Evolutionary conservation across 2,329 filamentous ascomycete genomes (phyloP).

Genomic region (Leptodontidium sp.): DNA sequence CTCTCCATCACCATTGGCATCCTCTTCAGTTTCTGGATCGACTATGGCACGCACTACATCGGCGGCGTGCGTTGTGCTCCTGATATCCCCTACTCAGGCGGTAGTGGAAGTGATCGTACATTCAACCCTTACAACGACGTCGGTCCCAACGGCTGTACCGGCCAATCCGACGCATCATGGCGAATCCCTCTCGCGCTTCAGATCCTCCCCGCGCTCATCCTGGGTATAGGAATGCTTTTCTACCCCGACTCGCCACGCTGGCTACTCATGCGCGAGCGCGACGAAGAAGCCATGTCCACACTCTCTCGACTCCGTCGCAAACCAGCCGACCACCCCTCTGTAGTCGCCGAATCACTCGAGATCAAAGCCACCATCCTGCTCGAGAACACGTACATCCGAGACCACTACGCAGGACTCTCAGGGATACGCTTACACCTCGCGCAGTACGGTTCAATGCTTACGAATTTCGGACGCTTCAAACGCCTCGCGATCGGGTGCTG

Average conservation of each 20-base stretch:
- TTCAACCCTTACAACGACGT: constrained; percentile 38
- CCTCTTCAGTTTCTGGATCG: constrained; percentile 44
- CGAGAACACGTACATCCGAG: constrained; percentile 60
- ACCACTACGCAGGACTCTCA: constrained; percentile 54
- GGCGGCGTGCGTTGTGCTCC: constrained; percentile 39
- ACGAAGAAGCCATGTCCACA: constrained; percentile 59
- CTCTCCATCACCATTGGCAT: constrained; percentile 44
- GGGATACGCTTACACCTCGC: constrained; percentile 29
- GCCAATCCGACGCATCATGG: constrained; percentile 58
- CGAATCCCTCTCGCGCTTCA: constrained; percentile 64
- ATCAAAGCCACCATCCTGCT: constrained; percentile 66
- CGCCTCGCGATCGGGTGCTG: constrained; percentile 36
- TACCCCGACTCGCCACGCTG: constrained; percentile 67
- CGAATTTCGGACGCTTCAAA: constrained; percentile 34
- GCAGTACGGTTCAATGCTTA: constrained; percentile 34
- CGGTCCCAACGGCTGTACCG: constrained; percentile 36
- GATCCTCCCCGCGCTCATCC: constrained; percentile 60
- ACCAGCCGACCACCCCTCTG: constrained; percentile 55
- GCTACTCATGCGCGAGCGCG: constrained; percentile 63
- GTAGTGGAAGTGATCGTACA: constrained; percentile 25
- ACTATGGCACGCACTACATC: constrained; percentile 44
- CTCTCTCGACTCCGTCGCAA: constrained; percentile 60
- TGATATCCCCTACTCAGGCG: constrained; percentile 37
- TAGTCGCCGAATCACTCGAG: constrained; percentile 64
- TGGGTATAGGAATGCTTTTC: constrained; percentile 64